Base-by-base conservation (phyloP, 2,329 filamentous ascomycete genomes). In the Scedosporium dehoogii region DNA sequence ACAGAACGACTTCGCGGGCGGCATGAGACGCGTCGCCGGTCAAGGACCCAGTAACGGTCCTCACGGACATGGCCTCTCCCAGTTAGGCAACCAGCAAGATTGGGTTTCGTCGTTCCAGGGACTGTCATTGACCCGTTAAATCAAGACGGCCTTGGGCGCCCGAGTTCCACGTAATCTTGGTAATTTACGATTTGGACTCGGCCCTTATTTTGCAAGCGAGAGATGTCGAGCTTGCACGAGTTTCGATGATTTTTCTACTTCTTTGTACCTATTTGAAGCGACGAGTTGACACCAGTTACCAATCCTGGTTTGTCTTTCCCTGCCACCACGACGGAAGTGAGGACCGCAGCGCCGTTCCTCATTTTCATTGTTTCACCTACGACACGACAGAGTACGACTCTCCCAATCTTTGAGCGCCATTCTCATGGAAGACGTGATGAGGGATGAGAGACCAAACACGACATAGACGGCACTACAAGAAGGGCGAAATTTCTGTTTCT, bases 51-150 rank as follows among this genome's bases (percentile, higher is more conserved):
- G 71, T 62, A 72, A 70, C 9, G 63, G 67, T 7, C 69, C 72
- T 25, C 73, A 74, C 60, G 67, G 71, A 7, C 77, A 79, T 62
- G 72, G 71, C n/a, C 65, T 75, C 65, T 75, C 73, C 64, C 69
- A 75, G 66, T 74, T 82, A 63, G 70, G 73, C 59, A 72, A 73
- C 33, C 79, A 80, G 68, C 76, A 79, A 58, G 86, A 89, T 59
- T 90, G 87, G 86, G 75, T 81, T 27, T 76, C 77, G 61, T 74
- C 80, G 5, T 90, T 91, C 71, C 88, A 91, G 71, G 84, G 88
- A 9, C 76, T 92, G 18, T 92, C 89, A 2, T 80, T 92, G 65
- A 83, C 84, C 66, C 81, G 81, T 64, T 84, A 70, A 75, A 14
- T 55, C n/a, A 65, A 56, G 27, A 38, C 56, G 44, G n/a, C 44